These are phyloP conservation scores for Setaria italica DNA, from an alignment of 202 grass and related monocot genomes.

Conservation along the genomic window DNA sequence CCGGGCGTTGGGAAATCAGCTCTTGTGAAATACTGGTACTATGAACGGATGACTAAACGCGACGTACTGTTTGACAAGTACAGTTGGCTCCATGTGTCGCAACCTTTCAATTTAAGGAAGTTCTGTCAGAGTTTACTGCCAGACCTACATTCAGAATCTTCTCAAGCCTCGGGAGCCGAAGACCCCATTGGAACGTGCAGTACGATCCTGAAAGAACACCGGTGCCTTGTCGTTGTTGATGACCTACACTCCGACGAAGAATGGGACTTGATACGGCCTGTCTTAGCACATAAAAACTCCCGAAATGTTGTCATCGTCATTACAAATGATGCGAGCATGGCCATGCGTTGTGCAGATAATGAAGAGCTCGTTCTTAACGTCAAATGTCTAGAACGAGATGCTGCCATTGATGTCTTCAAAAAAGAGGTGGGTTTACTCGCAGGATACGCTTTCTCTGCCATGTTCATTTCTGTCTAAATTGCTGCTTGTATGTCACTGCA, in stretches of 20 bases:
- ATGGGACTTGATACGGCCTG: conserved; percentile 36
- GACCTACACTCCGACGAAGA: conserved; percentile 25
- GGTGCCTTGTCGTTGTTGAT: conserved; percentile 33
- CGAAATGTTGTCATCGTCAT: conserved; percentile 26
- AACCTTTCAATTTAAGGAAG: conserved; percentile 32
- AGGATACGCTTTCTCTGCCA: too few species aligned
- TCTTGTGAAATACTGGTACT: conserved; percentile 8
- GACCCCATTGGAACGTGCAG: not conserved
- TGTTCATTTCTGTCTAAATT: too few species aligned
- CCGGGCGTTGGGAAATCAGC: conserved; percentile 36
- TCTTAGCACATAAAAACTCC: not conserved
- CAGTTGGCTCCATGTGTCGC: conserved; percentile 6
- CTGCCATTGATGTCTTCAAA: not conserved
- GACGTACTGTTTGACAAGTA: not conserved
- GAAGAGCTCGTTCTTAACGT: not conserved
- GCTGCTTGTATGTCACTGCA: too few species aligned
- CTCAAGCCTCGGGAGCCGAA: too few species aligned
- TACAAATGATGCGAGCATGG: conserved; percentile 3
- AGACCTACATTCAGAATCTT: not conserved
- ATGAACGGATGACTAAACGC: not conserved
- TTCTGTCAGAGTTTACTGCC: not conserved
- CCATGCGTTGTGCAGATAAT: not conserved
- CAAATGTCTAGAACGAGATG: not conserved
- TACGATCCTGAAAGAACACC: not conserved
- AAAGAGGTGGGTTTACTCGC: too few species aligned